Base-by-base conservation (phyloP, 495 filamentous ascomycete genomes). In the Rhizodiscina lignyota region DNA sequence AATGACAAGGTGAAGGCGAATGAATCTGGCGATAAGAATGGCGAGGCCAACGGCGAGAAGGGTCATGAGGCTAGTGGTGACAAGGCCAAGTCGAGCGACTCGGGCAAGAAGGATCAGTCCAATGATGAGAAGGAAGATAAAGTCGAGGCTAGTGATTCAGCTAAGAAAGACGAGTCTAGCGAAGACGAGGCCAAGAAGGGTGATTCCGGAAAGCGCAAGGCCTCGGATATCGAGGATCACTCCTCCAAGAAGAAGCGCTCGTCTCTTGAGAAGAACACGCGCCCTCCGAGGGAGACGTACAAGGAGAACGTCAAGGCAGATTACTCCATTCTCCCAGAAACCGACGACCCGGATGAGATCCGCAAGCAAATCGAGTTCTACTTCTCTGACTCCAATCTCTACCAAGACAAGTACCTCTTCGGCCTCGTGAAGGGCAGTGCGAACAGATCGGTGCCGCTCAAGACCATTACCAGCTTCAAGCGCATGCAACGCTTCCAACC, bases 321-420 rank as follows among this genome's bases (percentile, higher is more conserved):
- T 47, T 66, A 75, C 18, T 65, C 65, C 21, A 50, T 58, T 13
- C 67, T 70, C 38, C 59, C 71, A 29, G 70, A 74, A 42, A 75
- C 72, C 15, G 68, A 76, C 34, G 80, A 93, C 49, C 77, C 79
- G 2, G 66, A 65, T 20, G 66, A 77, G 51, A 89, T 93, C 44
- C 74, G 82, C 38, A 77, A 77, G 43, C 83, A 91, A 83, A 85
- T 94, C 37, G 87, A 99, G 50, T 99, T 94, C 53, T 99, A 96
- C 61, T 94, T 99, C 58, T 79, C 79, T 39, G 83, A 93, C 53
- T 79, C 77, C 44, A 99, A 99, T 52, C 70, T 96, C 0, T 77
- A 77, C 29, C 68, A 67, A 44, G 89, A 99, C 58, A 79, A 83
- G 50, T 87, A 83, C 60, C 67, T 99, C 24, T 77, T 84, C 60